phyloP scores from a whole-genome alignment of 805 yeast genomes.

The Debaryomyces castellii region DNA sequence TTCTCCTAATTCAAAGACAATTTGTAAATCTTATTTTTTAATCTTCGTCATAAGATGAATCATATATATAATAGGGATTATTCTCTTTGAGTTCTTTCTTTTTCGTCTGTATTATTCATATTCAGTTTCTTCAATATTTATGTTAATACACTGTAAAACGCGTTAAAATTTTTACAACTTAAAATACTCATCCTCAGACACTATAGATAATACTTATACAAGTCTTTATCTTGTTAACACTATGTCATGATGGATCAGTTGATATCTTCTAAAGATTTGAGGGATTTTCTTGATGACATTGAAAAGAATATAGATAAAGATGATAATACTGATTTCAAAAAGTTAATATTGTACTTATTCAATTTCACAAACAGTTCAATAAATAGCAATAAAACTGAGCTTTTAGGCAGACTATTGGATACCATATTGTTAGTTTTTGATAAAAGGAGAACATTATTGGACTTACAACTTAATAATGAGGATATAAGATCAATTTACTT shows the following conservation, averaged over 20 bases:
- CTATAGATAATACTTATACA: no score
- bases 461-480: conserved; percentile 13
- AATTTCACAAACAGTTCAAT: conserved; percentile 27
- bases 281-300: conserved; percentile 34
- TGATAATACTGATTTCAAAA: conserved; percentile 34
- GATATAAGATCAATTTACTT: conserved; percentile 6
- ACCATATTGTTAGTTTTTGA: conserved; percentile 35
- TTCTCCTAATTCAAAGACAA: no score
- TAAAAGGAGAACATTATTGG: conserved; percentile 25
- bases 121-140: no score
- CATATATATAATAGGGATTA: no score
- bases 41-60: no score
- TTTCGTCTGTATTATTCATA: background rate
- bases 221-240: background rate
- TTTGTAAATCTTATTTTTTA: no score
- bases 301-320: conserved; percentile 27
- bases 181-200: background rate
- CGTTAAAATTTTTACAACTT: background rate
- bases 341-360: conserved; percentile 31
- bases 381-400: conserved; percentile 7
- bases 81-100: no score
- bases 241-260: conserved; percentile 11
- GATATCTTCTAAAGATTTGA: conserved; percentile 27
- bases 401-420: conserved; percentile 21
- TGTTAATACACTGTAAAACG: no score